phyloP scores from a whole-genome alignment of 805 yeast species.

The Barnettozyma sp. region DNA sequence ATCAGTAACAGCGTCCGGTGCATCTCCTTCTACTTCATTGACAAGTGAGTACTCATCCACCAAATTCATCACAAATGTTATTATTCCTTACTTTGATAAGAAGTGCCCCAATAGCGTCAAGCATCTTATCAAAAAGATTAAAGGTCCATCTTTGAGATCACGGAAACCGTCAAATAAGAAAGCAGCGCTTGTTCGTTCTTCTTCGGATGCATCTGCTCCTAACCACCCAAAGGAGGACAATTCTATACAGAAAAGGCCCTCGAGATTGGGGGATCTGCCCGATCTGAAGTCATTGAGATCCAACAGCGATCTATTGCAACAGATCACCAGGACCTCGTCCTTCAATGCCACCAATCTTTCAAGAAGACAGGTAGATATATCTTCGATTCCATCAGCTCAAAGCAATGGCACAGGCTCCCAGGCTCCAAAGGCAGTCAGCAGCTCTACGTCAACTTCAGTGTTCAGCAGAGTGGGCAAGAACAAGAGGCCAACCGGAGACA shows the following conservation, averaged over 20 bases:
- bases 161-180: constrained; percentile 2
- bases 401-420: too few relatives aligned
- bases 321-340: constrained; percentile 20
- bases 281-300: constrained; percentile 19
- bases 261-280: constrained; percentile 19
- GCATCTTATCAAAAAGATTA: constrained; percentile 40
- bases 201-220: constrained; percentile 6
- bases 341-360: constrained; percentile 21
- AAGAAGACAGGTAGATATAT: constrained; percentile 23
- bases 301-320: constrained; percentile 21
- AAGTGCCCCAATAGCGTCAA: constrained; percentile 41
- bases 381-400: too few relatives aligned
- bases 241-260: constrained; percentile 9
- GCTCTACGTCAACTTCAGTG: constrained; percentile 19
- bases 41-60: constrained; percentile 34
- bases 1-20: too few relatives aligned
- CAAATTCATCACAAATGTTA: constrained; percentile 45
- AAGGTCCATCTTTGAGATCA: constrained; percentile 30
- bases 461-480: constrained; percentile 26
- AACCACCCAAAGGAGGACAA: neutral
- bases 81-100: constrained; percentile 47
- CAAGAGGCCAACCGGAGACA: too few relatives aligned
- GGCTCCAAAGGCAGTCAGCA: too few relatives aligned
- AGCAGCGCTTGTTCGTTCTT: constrained; percentile 2
- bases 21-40: too few relatives aligned